phyloP scores from a whole-genome alignment of 179 eudicot species.

The Patellifolia procumbens region DNA sequence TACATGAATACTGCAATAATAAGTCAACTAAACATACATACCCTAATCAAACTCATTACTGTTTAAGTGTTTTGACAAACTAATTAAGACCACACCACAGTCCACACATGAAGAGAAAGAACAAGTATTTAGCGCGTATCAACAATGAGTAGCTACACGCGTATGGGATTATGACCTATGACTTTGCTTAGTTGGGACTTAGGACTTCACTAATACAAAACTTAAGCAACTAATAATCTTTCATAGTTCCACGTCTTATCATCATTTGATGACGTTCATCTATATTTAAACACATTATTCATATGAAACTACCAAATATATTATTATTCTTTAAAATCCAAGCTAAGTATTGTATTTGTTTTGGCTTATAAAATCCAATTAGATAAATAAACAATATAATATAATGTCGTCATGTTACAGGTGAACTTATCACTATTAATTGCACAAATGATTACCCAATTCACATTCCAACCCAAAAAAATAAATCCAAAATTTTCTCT shows the following conservation, averaged over 20 bases:
- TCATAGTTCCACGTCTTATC: not conserved
- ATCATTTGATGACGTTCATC: not conserved
- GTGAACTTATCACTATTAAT: not conserved
- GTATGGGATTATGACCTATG: conserved; percentile 4
- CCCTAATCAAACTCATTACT: too few species aligned
- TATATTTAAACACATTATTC: not conserved
- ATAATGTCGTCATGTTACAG: not conserved
- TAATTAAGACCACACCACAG: not conserved
- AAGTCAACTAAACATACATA: too few species aligned
- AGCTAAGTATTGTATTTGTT: conserved; percentile 11
- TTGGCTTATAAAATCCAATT: not conserved
- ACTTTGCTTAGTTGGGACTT: not conserved
- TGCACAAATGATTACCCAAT: not conserved
- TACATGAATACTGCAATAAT: too few species aligned
- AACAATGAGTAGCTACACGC: not conserved
- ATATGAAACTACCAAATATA: not conserved
- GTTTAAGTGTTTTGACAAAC: not conserved
- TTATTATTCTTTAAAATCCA: too few species aligned
- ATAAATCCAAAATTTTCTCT: not conserved
- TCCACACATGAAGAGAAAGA: not conserved
- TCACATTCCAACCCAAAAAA: not conserved
- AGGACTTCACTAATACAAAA: not conserved
- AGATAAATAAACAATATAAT: not conserved
- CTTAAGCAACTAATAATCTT: not conserved
- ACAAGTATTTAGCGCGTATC: conserved; percentile 2